Percentiles rank a stretch among this genome's conserved stretches.
phyloP scores from a whole-genome alignment of 176 grass and related monocot species.

The Carex parvula region DNA sequence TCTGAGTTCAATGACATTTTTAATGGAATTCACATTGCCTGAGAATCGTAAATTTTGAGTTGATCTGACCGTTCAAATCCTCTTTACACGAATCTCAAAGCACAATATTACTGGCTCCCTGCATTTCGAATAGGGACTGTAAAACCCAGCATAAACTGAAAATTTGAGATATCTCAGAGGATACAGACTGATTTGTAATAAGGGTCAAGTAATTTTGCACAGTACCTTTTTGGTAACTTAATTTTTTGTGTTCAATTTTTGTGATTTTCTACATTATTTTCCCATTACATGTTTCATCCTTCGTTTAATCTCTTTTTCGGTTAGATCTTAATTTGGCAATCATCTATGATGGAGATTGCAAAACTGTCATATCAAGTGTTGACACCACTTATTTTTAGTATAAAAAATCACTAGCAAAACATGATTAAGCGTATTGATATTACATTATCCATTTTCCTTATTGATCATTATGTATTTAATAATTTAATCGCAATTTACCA shows the following conservation, averaged over 20 bases:
- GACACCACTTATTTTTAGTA: background rate
- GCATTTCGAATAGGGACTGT: too few species aligned
- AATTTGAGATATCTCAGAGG: too few species aligned
- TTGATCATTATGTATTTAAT: background rate
- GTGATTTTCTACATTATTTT: background rate
- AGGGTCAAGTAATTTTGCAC: background rate
- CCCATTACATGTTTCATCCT: background rate
- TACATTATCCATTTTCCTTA: conserved; percentile 11
- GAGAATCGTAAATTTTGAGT: too few species aligned
- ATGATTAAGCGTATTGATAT: background rate
- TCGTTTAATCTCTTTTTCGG: background rate
- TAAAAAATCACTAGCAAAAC: background rate
- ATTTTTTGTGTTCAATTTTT: background rate
- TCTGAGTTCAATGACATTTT: background rate
- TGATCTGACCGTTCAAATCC: too few species aligned
- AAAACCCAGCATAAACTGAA: too few species aligned
- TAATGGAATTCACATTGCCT: background rate
- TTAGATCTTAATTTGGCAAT: background rate
- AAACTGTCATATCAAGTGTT: background rate
- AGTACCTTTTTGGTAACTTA: background rate
- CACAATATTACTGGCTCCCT: too few species aligned
- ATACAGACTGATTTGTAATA: background rate
- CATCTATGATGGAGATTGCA: background rate
- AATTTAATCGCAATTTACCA: conserved; percentile 37
- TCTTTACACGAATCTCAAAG: too few species aligned